Evolutionary conservation across 2,329 filamentous ascomycete species (phyloP).

Genomic region (Xylaria sp.): DNA sequence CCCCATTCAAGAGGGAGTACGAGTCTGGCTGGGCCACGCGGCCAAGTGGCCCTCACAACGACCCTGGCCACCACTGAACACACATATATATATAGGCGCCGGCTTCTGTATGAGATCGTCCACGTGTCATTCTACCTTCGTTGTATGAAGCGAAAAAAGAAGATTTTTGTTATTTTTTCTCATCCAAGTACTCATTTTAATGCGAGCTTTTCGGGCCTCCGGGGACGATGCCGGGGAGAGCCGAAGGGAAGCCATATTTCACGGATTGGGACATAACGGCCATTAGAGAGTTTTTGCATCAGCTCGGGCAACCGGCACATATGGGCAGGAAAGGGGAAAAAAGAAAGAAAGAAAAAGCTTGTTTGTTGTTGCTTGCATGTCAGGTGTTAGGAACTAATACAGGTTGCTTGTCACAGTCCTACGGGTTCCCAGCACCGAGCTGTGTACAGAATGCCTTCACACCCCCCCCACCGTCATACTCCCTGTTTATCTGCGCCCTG

Average conservation of each 20-base stretch:
- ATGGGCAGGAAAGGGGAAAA: conserved; percentile 24
- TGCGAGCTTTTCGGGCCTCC: conserved; percentile 14
- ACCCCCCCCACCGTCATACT: conserved; percentile 20
- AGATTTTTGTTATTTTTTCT: conserved; percentile 16
- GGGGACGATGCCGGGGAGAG: conserved; percentile 4
- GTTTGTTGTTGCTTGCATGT: conserved; percentile 22
- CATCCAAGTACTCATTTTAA: conserved; percentile 16
- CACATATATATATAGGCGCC: neutral
- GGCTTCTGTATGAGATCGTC: neutral
- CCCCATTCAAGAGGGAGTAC: conserved; percentile 38
- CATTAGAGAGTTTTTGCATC: conserved; percentile 33
- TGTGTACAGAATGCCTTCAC: conserved; percentile 18
- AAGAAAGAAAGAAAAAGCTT: conserved; percentile 25
- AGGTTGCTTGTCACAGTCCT: conserved; percentile 25
- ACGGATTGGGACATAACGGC: conserved; percentile 24
- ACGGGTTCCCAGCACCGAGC: conserved; percentile 26
- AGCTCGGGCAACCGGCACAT: conserved; percentile 34
- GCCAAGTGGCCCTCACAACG: conserved; percentile 21
- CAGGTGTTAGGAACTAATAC: conserved; percentile 27
- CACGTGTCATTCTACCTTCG: conserved; percentile 21
- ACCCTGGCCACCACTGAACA: conserved; percentile 28
- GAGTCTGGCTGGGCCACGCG: conserved; percentile 45
- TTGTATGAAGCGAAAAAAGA: conserved; percentile 17
- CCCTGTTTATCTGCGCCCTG: conserved; percentile 11
- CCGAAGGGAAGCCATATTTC: conserved; percentile 11